phyloP scores from a whole-genome alignment of 164 flowering plant species.

The Umbellularia californica region DNA sequence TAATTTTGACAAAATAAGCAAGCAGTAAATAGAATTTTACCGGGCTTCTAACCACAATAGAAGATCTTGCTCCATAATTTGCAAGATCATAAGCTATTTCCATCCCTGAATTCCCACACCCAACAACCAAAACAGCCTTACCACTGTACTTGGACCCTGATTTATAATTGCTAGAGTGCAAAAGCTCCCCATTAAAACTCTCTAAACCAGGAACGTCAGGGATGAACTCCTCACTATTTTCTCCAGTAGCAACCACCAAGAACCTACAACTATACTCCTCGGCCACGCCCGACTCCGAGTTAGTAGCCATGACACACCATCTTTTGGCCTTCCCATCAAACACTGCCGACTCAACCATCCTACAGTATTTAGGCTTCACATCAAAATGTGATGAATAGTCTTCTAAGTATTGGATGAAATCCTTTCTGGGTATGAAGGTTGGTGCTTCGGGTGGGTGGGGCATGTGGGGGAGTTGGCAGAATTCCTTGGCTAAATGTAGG shows the following conservation, averaged over 20 bases:
- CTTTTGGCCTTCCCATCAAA: background rate
- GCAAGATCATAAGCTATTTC: conserved; percentile 56
- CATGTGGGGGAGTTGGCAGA: conserved; percentile 34
- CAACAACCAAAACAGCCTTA: conserved; percentile 59
- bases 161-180: conserved; percentile 43
- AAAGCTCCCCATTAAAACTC: conserved; percentile 28
- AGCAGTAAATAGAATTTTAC: background rate
- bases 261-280: conserved; percentile 37
- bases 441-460: conserved; percentile 20
- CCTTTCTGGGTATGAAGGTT: conserved; percentile 20
- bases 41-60: conserved; percentile 17
- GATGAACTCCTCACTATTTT: conserved; percentile 25
- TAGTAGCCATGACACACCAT: conserved; percentile 5
- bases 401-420: conserved; percentile 33
- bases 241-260: conserved; percentile 63
- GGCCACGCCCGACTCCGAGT: background rate
- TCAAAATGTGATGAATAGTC: conserved; percentile 21
- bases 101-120: conserved; percentile 77
- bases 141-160: conserved; percentile 30
- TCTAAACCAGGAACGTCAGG: conserved; percentile 43
- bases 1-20: too few relatives aligned
- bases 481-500: conserved; percentile 37
- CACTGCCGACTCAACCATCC: conserved; percentile 14
- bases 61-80: conserved; percentile 40
- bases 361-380: conserved; percentile 19